Evolutionary conservation across 805 yeast species (phyloP).

Genomic region (Candida gorgasii): DNA sequence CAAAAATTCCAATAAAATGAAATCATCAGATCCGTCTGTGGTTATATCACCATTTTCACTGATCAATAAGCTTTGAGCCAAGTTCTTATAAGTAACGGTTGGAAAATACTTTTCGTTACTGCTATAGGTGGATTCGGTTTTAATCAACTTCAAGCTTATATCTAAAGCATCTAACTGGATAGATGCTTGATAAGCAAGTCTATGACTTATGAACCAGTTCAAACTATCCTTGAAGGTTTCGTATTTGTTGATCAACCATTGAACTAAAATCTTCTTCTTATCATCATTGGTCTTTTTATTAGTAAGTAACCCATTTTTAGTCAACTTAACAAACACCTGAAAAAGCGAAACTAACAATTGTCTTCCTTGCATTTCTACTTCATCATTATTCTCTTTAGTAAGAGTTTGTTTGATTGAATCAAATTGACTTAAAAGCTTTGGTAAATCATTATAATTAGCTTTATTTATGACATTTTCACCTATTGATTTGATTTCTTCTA

Average conservation of each 20-base stretch:
- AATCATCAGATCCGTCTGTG: slow-evolving; percentile 50
- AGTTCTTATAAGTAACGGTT: slow-evolving; percentile 45
- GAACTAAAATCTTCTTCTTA: slow-evolving; percentile 49
- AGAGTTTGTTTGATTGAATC: slow-evolving; percentile 22
- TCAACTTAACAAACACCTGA: slow-evolving; percentile 50
- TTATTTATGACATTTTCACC: slow-evolving; percentile 39
- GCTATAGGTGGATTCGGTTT: slow-evolving; percentile 58
- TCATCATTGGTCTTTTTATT: slow-evolving; percentile 38
- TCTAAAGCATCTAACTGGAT: slow-evolving; percentile 58
- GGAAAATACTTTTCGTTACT: slow-evolving; percentile 64
- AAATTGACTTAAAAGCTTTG: slow-evolving; percentile 44
- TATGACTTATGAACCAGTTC: slow-evolving; percentile 39
- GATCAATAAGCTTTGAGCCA: slow-evolving; percentile 33
- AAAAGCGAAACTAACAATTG: slow-evolving; percentile 42
- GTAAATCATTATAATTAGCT: slow-evolving; percentile 55
- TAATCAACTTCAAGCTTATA: slow-evolving; percentile 53
- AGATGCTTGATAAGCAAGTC: slow-evolving; percentile 47
- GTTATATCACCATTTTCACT: slow-evolving; percentile 38
- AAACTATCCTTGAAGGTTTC: slow-evolving; percentile 50
- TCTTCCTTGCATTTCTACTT: slow-evolving; percentile 37
- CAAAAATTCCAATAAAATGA: slow-evolving; percentile 55
- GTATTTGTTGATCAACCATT: slow-evolving; percentile 66
- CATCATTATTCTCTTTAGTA: slow-evolving; percentile 19
- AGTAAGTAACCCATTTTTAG: slow-evolving; percentile 43
- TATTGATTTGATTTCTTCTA: slow-evolving; percentile 24